These are phyloP conservation scores for Cordyceps javanica DNA, from an alignment of 2,329 filamentous ascomycete species.

Conservation along the genomic window DNA sequence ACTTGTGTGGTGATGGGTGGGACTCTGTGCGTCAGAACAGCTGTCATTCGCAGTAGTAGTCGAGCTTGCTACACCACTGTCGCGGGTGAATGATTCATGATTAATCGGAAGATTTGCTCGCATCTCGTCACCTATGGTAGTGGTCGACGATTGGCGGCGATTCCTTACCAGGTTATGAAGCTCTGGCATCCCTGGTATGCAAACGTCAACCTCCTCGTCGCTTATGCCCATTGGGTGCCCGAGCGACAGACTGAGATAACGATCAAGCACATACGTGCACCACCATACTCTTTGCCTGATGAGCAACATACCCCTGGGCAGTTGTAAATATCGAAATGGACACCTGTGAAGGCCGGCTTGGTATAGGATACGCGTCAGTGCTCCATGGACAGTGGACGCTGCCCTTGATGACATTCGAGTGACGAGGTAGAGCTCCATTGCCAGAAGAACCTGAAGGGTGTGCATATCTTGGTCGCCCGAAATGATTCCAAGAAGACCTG, in stretches of 20 bases:
- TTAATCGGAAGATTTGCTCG: slow-evolving; percentile 14
- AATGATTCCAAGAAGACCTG: slow-evolving; percentile 30
- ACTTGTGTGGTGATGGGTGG: slow-evolving; percentile 7
- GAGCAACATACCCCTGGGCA: slow-evolving; percentile 26
- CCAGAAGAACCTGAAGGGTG: slow-evolving; percentile 42
- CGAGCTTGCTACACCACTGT: background rate
- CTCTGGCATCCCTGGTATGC: slow-evolving; percentile 24
- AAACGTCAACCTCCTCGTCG: slow-evolving; percentile 33
- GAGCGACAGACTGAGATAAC: slow-evolving; percentile 29
- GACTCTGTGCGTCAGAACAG: slow-evolving; percentile 7
- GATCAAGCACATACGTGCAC: slow-evolving; percentile 32
- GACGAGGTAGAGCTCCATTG: slow-evolving; percentile 42
- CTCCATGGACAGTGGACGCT: slow-evolving; percentile 42
- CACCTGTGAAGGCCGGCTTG: slow-evolving; percentile 46
- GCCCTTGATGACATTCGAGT: slow-evolving; percentile 41
- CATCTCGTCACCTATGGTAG: slow-evolving; percentile 9
- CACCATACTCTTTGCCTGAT: slow-evolving; percentile 36
- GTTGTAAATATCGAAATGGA: slow-evolving; percentile 41
- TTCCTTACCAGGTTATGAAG: slow-evolving; percentile 17
- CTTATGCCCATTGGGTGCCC: slow-evolving; percentile 30
- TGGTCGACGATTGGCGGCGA: background rate
- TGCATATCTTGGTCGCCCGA: slow-evolving; percentile 35
- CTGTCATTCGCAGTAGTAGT: background rate
- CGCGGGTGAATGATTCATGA: background rate
- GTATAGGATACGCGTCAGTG: slow-evolving; percentile 39